Base-by-base conservation (phyloP, 805 yeast species). In the Lachancea fermentati region DNA sequence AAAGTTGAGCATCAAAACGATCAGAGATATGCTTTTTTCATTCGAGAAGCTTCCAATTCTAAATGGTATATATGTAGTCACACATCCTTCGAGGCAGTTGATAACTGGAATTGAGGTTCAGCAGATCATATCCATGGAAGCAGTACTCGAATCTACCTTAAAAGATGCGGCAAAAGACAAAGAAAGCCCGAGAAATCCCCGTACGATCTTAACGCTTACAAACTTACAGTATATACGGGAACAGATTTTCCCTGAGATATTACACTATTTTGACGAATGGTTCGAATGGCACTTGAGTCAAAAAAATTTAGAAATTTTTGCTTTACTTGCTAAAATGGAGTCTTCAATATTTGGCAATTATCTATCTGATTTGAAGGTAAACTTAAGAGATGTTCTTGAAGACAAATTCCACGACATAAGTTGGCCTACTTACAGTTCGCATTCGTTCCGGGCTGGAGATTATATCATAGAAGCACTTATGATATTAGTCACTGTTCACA, bases 281-380 rank as follows among this genome's bases (percentile, higher is more conserved):
- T 78, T 80, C 46, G 72, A 71, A 30, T 64, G 74, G 14, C 64
- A 68, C 7, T 49, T 75, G 19, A 60, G 68, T 5, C 64, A 67
- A 5, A 65, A 68, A 18, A 63, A 71, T 12, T 49, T 73, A 19
- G 69, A 71, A n/a, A 55, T 79, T 1, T 71, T 67, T 42, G 56
- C 63, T 5, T 59, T 70, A 3, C 50, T 79, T 39, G 70, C 67
- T 14, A 68, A 69, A 39, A 65, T 75, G 57, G 83, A 79, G 45
- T 56, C 65, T 9, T 71, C 73, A 1, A 64, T 82, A 4, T 78
- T 79, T 48, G 73, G 71, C 11, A 70, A 72, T 15, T 81, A 72
- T 48, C 61, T 77, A 36, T 67, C 70, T 4, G 72, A 70, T 36
- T 72, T 77, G 56, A 68, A 76, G 47, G 49, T 65, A 11, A 48